Evolutionary conservation across 176 grass and related monocot genomes (phyloP), one percentile per base, ranked within the genome.

Genomic region (Eleusine indica): DNA sequence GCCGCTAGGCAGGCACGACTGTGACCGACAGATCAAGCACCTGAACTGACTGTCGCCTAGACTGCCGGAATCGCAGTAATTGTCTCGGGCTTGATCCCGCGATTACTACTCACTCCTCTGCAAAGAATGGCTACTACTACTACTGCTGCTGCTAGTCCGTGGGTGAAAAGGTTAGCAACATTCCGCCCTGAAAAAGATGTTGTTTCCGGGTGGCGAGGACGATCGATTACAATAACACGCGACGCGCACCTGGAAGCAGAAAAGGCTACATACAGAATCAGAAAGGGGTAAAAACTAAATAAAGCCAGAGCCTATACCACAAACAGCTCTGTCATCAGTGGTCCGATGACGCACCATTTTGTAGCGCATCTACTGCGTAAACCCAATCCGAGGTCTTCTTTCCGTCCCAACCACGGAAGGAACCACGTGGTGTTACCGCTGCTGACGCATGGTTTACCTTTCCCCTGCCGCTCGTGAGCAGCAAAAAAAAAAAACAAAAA

Each of bases 321-420:
- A 71, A 47, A 47, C 60, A 18, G 10, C 40, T 71, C 28, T 47
- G 1, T 28, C 15, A 47, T 28, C 5, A 47, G 41, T 46, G 18
- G 41, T 11, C 65, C 13, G 39, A 70, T 44, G 41, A 42, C 32
- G 65, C 65, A 71, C 41, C 9, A 44, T 12, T 70, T 70, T 11
- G 9, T 21, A 57, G 65, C 30, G 17, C 40, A 71, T 46, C 21
- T 43, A 25, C 43, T 6, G 5, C 42, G 4, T 63, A 65, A 64
- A 38, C 16, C 57, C 15, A 21, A 43, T 17, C 41, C 40, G 48
- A 3, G 8, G 28, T 18, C 71, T 54, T 74, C 71, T 54, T 74
- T 74, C 28, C 71, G 71, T 74, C 71, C 0, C 29, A 48, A 19
- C 28, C 28, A 74, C 49, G 48, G 3, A 74, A 74, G 71, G 71